Evolutionary conservation across 495 filamentous ascomycete genomes (phyloP).

Genomic region (Lophiostoma macrostomum): DNA sequence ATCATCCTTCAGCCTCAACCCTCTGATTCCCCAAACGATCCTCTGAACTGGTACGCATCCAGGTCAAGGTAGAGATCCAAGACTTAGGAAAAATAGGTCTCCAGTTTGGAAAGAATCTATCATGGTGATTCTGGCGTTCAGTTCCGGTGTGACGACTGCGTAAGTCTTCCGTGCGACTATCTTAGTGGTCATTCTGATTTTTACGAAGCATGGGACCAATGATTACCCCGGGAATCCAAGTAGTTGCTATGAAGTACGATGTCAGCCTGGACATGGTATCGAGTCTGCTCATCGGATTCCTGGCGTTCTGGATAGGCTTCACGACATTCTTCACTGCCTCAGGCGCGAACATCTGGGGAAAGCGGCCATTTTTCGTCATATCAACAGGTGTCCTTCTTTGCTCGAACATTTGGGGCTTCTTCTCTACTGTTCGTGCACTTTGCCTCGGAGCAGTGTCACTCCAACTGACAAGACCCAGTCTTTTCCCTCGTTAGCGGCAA

Average conservation of each 20-base stretch:
- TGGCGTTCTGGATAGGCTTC: slow-evolving; percentile 37
- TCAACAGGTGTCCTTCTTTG: slow-evolving; percentile 34
- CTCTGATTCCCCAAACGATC: slow-evolving; percentile 85
- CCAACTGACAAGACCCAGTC: slow-evolving; percentile 13
- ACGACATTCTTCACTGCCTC: slow-evolving; percentile 41
- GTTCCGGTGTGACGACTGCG: slow-evolving; percentile 29
- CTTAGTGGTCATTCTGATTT: background rate
- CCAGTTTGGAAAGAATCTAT: slow-evolving; percentile 29
- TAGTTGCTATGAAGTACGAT: slow-evolving; percentile 35
- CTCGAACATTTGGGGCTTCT: slow-evolving; percentile 38
- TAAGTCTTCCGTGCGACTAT: background rate
- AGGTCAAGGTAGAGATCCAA: background rate
- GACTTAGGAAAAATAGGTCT: slow-evolving; percentile 9
- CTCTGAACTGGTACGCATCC: slow-evolving; percentile 75
- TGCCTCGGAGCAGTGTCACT: background rate
- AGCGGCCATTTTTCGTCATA: slow-evolving; percentile 42
- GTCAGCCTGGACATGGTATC: slow-evolving; percentile 36
- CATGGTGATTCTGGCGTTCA: slow-evolving; percentile 29
- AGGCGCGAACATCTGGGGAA: slow-evolving; percentile 42
- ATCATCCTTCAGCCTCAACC: slow-evolving; percentile 92
- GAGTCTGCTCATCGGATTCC: slow-evolving; percentile 39
- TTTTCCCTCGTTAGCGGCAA: slow-evolving; percentile 39
- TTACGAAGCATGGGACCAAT: slow-evolving; percentile 56
- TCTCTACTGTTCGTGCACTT: slow-evolving; percentile 22
- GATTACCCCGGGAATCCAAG: slow-evolving; percentile 56